A percentile compares a stretch with the other conserved stretches of the same genome.
phyloP scores from a whole-genome alignment of 805 yeast species.

The Teunomyces stri region DNA sequence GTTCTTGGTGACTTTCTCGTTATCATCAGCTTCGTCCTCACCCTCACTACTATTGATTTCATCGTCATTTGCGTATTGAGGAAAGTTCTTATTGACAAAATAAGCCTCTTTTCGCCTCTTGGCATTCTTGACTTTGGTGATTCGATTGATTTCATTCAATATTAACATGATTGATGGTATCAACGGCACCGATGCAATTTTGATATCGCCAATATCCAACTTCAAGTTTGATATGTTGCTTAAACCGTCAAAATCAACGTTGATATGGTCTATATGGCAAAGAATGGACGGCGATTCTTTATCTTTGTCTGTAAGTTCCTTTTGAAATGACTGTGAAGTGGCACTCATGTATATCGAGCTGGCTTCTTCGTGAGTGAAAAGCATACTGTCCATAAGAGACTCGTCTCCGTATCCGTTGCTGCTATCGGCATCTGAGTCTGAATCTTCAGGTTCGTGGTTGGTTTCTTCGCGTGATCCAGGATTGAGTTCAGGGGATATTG shows the following conservation, averaged over 20 bases:
- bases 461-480: slow-evolving; percentile 22
- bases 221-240: slow-evolving; percentile 30
- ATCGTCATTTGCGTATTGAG: slow-evolving; percentile 20
- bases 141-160: slow-evolving; percentile 36
- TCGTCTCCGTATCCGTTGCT: slow-evolving; percentile 22
- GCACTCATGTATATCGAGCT: slow-evolving; percentile 83
- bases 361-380: slow-evolving; percentile 67
- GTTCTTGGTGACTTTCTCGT: slow-evolving; percentile 10
- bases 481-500: slow-evolving; percentile 40
- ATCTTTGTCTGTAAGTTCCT: background rate
- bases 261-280: slow-evolving; percentile 33
- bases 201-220: slow-evolving; percentile 38
- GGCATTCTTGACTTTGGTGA: slow-evolving; percentile 30
- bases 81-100: slow-evolving; percentile 13
- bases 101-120: slow-evolving; percentile 22
- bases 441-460: background rate
- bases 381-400: slow-evolving; percentile 54
- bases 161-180: slow-evolving; percentile 37
- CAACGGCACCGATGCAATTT: slow-evolving; percentile 45
- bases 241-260: slow-evolving; percentile 49
- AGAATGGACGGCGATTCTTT: slow-evolving; percentile 17
- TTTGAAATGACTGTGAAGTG: slow-evolving; percentile 47
- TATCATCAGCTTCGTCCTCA: slow-evolving; percentile 12
- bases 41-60: slow-evolving; percentile 9
- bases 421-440: slow-evolving; percentile 7